phyloP scores from a whole-genome alignment of 345 rosid species.

The Eucalyptus microcorys region DNA sequence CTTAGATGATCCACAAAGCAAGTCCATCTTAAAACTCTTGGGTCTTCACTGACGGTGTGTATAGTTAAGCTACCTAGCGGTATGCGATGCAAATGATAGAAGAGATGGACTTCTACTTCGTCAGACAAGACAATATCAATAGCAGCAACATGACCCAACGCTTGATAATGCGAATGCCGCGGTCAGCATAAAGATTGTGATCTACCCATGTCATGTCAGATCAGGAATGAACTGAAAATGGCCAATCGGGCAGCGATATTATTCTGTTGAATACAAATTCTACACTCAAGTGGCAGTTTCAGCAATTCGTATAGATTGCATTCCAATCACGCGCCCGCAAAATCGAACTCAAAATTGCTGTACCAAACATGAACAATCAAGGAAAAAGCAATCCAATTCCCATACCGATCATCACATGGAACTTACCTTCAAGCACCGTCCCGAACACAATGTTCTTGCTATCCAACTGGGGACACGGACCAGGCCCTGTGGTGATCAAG shows the following conservation, averaged over 20 bases:
- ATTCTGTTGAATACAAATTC: neutral
- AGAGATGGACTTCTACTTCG: neutral
- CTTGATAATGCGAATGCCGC: neutral
- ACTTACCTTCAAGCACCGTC: conserved; percentile 77
- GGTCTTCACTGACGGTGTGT: neutral
- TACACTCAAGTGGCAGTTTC: neutral
- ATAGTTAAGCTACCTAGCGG: neutral
- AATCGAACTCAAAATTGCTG: neutral
- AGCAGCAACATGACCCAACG: neutral
- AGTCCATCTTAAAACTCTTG: neutral
- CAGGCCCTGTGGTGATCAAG: conserved; percentile 87
- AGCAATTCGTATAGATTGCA: neutral
- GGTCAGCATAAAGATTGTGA: neutral
- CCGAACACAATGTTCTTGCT: conserved; percentile 79
- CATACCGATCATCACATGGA: neutral
- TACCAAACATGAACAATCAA: neutral
- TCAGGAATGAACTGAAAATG: neutral
- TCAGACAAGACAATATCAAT: neutral
- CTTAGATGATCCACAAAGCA: neutral
- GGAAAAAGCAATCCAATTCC: neutral
- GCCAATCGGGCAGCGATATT: neutral
- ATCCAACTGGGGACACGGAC: conserved; percentile 75
- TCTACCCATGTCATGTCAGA: neutral
- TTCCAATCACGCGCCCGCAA: neutral
- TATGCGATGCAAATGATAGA: neutral